phyloP scores from a whole-genome alignment of 2,329 filamentous ascomycete genomes.

The Calonectria fujianensis region DNA sequence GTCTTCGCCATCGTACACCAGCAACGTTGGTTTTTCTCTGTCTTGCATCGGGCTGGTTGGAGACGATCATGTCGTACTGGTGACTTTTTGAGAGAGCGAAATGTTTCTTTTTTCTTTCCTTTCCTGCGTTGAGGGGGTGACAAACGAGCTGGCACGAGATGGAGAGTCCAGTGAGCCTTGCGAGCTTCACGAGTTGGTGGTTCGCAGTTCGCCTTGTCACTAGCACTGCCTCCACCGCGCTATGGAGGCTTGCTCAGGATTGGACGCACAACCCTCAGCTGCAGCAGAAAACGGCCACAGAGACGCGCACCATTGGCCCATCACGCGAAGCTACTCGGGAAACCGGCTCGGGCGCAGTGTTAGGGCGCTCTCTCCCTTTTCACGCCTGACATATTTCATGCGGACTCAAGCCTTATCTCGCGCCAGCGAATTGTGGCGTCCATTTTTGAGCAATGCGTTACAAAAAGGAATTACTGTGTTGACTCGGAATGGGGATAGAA shows the following conservation, averaged over 20 bases:
- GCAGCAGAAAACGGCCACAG: too few species aligned
- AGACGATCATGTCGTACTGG: too few species aligned
- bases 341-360: not conserved
- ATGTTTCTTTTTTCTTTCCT: not conserved
- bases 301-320: not conserved
- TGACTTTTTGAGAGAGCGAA: too few species aligned
- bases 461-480: not conserved
- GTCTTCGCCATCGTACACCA: not conserved
- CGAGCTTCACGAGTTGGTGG: not conserved
- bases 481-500: not conserved
- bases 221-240: slow-evolving; percentile 3
- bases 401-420: not conserved
- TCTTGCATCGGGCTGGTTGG: not conserved
- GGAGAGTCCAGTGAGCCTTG: not conserved
- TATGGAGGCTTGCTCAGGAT: not conserved
- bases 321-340: not conserved
- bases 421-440: not conserved
- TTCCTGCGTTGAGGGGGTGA: not conserved
- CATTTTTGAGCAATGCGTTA: not conserved
- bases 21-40: not conserved
- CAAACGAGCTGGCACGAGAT: not conserved
- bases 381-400: not conserved
- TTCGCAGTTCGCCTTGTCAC: not conserved
- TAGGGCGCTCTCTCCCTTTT: not conserved
- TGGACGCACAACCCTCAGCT: not conserved